These are phyloP conservation scores for Hibiscus syriacus DNA, from an alignment of 345 rosid species.

Conservation along the genomic window DNA sequence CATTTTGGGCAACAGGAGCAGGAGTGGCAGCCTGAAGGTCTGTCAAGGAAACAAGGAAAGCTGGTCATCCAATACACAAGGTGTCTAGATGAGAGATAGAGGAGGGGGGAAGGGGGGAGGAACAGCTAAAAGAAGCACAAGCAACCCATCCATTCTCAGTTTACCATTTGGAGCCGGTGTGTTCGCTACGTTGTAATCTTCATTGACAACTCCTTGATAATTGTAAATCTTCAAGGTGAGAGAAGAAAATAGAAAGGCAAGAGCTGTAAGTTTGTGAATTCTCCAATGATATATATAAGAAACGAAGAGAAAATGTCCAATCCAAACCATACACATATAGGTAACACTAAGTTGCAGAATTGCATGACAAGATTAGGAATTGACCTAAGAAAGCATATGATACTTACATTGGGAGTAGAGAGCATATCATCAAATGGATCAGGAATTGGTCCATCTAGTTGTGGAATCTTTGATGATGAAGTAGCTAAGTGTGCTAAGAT, in stretches of 20 bases:
- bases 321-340: neutral
- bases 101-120: neutral
- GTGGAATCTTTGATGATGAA: slow-evolving; percentile 57
- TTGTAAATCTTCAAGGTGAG: slow-evolving; percentile 64
- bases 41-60: slow-evolving; percentile 22
- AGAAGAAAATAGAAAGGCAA: slow-evolving; percentile 5
- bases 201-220: slow-evolving; percentile 78
- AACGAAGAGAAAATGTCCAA: neutral
- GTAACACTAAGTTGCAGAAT: neutral
- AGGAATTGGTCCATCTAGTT: slow-evolving; percentile 89
- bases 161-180: slow-evolving; percentile 93
- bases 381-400: neutral
- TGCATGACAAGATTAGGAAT: neutral
- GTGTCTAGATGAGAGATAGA: neutral
- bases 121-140: neutral
- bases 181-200: slow-evolving; percentile 75
- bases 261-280: slow-evolving; percentile 10
- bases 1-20: slow-evolving; percentile 41
- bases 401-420: slow-evolving; percentile 90
- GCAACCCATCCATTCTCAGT: neutral
- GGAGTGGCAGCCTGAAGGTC: slow-evolving; percentile 81
- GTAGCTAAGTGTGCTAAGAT: slow-evolving; percentile 10
- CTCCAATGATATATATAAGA: slow-evolving; percentile 4
- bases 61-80: neutral
- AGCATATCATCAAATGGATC: slow-evolving; percentile 88